Percentiles rank a stretch among this genome's conserved stretches.
Conservation (phyloP, 805 yeast genomes). For the Candida ovalis region DNA sequence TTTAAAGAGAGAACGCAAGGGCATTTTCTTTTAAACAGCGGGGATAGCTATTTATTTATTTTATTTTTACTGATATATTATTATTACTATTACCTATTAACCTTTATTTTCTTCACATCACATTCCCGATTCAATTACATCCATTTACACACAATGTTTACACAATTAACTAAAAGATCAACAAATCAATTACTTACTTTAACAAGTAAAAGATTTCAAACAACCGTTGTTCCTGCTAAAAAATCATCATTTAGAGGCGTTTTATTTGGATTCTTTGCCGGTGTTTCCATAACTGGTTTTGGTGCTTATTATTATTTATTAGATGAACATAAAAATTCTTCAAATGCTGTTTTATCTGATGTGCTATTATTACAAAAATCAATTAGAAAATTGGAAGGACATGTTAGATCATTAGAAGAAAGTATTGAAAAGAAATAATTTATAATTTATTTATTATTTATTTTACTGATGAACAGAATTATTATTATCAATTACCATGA, state of each 20-base stretch:
- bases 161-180: constrained; percentile 15
- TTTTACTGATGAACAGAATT: too few species aligned
- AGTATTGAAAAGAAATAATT: constrained; percentile 26
- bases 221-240: constrained; percentile 19
- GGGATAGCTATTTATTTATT: too few species aligned
- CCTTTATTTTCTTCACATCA: too few species aligned
- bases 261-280: constrained; percentile 73
- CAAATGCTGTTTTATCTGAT: constrained; percentile 70
- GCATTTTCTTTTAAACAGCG: too few species aligned
- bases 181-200: constrained; percentile 1
- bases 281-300: constrained; percentile 69
- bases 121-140: too few species aligned
- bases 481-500: too few species aligned
- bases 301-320: constrained; percentile 74
- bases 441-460: background rate
- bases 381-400: constrained; percentile 62
- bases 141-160: constrained; percentile 13
- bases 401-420: constrained; percentile 59
- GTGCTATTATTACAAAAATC: constrained; percentile 67
- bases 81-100: too few species aligned
- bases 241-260: constrained; percentile 35
- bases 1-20: too few species aligned
- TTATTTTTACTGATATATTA: too few species aligned
- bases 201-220: constrained; percentile 18
- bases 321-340: constrained; percentile 73